A percentile compares a stretch with the other conserved stretches of the same genome.
Evolutionary conservation across 192 early-diverging fungal species (phyloP).

Genomic region (Entomortierella lignicola): DNA sequence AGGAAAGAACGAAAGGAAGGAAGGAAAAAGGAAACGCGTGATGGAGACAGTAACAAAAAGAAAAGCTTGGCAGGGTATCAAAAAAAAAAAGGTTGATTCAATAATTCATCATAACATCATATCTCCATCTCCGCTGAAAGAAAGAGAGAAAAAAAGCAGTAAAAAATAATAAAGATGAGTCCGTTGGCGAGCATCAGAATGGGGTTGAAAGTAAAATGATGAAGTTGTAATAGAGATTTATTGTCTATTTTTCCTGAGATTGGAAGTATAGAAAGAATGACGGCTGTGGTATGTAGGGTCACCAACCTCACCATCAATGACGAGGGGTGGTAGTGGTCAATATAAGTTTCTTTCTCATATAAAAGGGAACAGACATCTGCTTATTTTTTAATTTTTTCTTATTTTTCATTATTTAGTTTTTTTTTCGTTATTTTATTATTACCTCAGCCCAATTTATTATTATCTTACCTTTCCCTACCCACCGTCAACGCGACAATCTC

Average conservation of each 20-base stretch:
- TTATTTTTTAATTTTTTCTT: background rate
- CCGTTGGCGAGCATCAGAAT: conserved; percentile 37
- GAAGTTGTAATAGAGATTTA: no score
- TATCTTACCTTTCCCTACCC: background rate
- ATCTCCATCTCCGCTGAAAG: background rate
- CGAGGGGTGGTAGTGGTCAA: background rate
- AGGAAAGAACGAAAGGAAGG: background rate
- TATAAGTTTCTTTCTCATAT: no score
- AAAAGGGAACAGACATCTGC: background rate
- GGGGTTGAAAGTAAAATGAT: no score
- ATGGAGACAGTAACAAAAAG: background rate
- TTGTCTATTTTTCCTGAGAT: no score
- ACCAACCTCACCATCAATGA: background rate
- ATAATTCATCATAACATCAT: no score
- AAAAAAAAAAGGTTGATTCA: no score
- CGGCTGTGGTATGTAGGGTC: background rate
- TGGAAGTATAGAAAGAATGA: no score
- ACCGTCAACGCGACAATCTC: conserved; percentile 21
- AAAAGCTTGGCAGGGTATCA: no score
- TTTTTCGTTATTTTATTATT: background rate
- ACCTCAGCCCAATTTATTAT: background rate
- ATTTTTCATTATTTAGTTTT: background rate
- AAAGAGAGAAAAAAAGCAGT: conserved; percentile 1
- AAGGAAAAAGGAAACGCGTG: background rate
- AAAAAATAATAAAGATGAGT: conserved; percentile 3